phyloP scores from a whole-genome alignment of 768 basidiomycete species.

The Bullera alba region DNA sequence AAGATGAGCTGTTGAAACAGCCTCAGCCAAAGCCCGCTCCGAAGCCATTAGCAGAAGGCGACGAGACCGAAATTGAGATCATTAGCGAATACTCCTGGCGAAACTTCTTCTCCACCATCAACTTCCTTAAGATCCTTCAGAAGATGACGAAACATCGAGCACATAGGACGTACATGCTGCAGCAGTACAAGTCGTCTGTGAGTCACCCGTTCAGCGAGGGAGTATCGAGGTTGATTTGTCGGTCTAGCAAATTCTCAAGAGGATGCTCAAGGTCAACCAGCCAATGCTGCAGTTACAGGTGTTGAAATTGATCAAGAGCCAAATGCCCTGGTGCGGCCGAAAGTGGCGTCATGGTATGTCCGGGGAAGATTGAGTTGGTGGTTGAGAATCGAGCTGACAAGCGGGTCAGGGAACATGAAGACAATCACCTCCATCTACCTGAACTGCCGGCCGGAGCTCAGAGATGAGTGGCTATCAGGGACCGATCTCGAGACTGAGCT shows the following conservation, averaged over 20 bases:
- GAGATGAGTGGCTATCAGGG: slow-evolving; percentile 95
- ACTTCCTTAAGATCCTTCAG: slow-evolving; percentile 96
- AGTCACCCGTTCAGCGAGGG: slow-evolving; percentile 30
- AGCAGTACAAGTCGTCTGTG: slow-evolving; percentile 97
- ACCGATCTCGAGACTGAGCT: slow-evolving; percentile 79
- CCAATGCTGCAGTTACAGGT: slow-evolving; percentile 89
- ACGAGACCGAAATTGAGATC: slow-evolving; percentile 81
- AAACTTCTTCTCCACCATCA: slow-evolving; percentile 95
- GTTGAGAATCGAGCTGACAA: neutral
- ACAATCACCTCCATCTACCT: slow-evolving; percentile 97
- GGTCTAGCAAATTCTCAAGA: slow-evolving; percentile 80
- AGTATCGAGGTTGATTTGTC: neutral
- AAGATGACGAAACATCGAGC: slow-evolving; percentile 91
- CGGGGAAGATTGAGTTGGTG: neutral
- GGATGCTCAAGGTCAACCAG: slow-evolving; percentile 87
- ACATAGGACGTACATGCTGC: slow-evolving; percentile 89
- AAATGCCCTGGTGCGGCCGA: slow-evolving; percentile 94
- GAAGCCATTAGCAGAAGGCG: slow-evolving; percentile 51
- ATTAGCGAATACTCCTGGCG: slow-evolving; percentile 93
- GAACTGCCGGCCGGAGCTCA: slow-evolving; percentile 89
- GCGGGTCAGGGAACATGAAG: slow-evolving; percentile 85
- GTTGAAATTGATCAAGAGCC: slow-evolving; percentile 95
- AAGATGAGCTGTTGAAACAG: slow-evolving; percentile 61
- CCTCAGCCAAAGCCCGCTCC: slow-evolving; percentile 1
- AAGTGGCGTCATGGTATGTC: slow-evolving; percentile 92